These are phyloP conservation scores for Albizia julibrissin DNA, from an alignment of 306 rosid species.

Conservation along the genomic window DNA sequence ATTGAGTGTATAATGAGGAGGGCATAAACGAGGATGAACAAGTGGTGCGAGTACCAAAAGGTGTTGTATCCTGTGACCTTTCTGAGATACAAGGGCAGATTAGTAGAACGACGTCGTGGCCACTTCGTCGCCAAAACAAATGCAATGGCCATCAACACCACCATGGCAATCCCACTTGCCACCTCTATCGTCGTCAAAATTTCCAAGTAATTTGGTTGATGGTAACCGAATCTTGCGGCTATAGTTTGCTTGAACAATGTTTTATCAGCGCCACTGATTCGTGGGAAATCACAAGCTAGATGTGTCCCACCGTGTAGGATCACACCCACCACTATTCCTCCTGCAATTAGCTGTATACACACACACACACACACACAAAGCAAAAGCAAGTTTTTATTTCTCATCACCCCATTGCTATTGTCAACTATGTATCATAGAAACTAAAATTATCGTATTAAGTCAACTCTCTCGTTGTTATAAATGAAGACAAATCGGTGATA, in stretches of 20 bases:
- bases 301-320: slow-evolving; percentile 85
- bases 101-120: slow-evolving; percentile 70
- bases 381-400: not conserved
- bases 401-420: not conserved
- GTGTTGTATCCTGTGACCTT: slow-evolving; percentile 78
- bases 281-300: slow-evolving; percentile 91
- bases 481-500: not conserved
- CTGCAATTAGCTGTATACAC: slow-evolving; percentile 68
- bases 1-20: slow-evolving; percentile 84
- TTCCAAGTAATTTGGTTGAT: slow-evolving; percentile 69
- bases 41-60: slow-evolving; percentile 92
- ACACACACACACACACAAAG: not conserved
- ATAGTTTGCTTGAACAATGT: slow-evolving; percentile 64
- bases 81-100: slow-evolving; percentile 59
- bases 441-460: not conserved
- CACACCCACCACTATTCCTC: slow-evolving; percentile 80
- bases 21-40: slow-evolving; percentile 80
- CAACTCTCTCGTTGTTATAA: not conserved
- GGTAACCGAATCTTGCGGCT: slow-evolving; percentile 61
- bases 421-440: not conserved
- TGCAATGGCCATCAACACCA: slow-evolving; percentile 69
- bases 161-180: slow-evolving; percentile 72
- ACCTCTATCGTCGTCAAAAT: slow-evolving; percentile 71
- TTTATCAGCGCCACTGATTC: slow-evolving; percentile 60
- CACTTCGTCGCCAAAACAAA: slow-evolving; percentile 79